These are phyloP conservation scores for Aureobasidium mangrovei DNA, from an alignment of 2,329 filamentous ascomycete genomes.

Conservation along the genomic window DNA sequence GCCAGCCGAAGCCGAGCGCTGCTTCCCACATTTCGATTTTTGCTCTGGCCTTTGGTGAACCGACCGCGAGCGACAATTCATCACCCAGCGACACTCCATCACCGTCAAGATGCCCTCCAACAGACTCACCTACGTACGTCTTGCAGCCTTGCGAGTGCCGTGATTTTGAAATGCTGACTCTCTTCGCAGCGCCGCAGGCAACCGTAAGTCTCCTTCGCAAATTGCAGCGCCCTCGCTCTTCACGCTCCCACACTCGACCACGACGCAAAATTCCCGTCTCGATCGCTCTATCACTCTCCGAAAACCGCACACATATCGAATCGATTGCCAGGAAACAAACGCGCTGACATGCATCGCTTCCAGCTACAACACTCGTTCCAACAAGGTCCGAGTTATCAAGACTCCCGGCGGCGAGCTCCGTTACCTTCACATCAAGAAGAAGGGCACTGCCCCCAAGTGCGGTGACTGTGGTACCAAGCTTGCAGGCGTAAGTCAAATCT, in stretches of 20 bases:
- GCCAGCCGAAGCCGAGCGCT: background rate
- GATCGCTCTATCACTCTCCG: background rate
- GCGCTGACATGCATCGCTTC: constrained; percentile 16
- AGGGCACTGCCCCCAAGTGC: constrained; percentile 95
- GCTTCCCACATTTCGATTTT: constrained; percentile 3
- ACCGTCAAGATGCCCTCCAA: constrained; percentile 44
- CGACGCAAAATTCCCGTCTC: background rate
- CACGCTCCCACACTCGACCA: background rate
- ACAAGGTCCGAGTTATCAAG: constrained; percentile 93
- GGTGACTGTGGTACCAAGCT: constrained; percentile 98
- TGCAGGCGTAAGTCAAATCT: constrained; percentile 71
- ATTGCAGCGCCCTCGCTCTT: background rate
- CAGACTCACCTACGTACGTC: constrained; percentile 49
- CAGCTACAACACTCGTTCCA: constrained; percentile 97
- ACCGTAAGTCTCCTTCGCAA: constrained; percentile 31
- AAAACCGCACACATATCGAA: constrained; percentile 3
- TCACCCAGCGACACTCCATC: constrained; percentile 19
- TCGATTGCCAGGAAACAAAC: background rate
- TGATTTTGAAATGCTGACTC: constrained; percentile 27
- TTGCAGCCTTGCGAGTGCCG: constrained; percentile 11
- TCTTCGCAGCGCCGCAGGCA: constrained; percentile 44
- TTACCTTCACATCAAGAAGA: constrained; percentile 99
- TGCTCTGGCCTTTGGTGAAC: background rate
- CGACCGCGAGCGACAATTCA: constrained; percentile 12
- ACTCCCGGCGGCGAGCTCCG: constrained; percentile 93